Evolutionary conservation across 2,329 filamentous ascomycete species (phyloP).

Genomic region (Aspergillus unguis): DNA sequence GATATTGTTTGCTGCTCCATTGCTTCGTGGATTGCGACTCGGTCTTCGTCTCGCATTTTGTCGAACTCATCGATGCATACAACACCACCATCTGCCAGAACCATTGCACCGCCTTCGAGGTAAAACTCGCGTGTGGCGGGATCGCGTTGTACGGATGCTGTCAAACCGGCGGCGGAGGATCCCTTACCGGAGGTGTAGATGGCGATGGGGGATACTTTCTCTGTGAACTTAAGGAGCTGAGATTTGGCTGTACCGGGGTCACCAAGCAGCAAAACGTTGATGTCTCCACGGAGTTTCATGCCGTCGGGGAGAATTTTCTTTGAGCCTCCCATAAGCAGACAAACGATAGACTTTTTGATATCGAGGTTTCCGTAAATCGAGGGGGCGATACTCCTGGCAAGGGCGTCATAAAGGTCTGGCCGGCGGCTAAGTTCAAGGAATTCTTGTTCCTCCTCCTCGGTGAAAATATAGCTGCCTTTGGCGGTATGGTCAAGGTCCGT

Average conservation of each 20-base stretch:
- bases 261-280: conserved; percentile 94
- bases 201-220: conserved; percentile 91
- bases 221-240: conserved; percentile 93
- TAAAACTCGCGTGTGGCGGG: conserved; percentile 93
- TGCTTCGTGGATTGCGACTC: conserved; percentile 97
- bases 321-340: conserved; percentile 86
- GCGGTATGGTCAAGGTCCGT: conserved; percentile 85
- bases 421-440: conserved; percentile 86
- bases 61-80: conserved; percentile 99
- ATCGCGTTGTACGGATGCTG: conserved; percentile 92
- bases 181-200: conserved; percentile 99
- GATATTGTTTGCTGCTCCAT: conserved; percentile 99
- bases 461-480: conserved; percentile 79
- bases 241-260: conserved; percentile 98
- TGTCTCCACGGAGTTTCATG: conserved; percentile 96
- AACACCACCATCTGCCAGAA: conserved; percentile 91
- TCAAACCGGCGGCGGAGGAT: conserved; percentile 94
- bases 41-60: conserved; percentile 98
- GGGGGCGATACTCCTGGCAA: conserved; percentile 89
- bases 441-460: conserved; percentile 95
- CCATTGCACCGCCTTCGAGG: conserved; percentile 96
- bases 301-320: conserved; percentile 98
- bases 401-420: conserved; percentile 86
- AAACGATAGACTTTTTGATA: conserved; percentile 97
- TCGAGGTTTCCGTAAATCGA: conserved; percentile 95